Conservation (phyloP, 257 asterid species). For the Fraxinus pennsylvanica region DNA sequence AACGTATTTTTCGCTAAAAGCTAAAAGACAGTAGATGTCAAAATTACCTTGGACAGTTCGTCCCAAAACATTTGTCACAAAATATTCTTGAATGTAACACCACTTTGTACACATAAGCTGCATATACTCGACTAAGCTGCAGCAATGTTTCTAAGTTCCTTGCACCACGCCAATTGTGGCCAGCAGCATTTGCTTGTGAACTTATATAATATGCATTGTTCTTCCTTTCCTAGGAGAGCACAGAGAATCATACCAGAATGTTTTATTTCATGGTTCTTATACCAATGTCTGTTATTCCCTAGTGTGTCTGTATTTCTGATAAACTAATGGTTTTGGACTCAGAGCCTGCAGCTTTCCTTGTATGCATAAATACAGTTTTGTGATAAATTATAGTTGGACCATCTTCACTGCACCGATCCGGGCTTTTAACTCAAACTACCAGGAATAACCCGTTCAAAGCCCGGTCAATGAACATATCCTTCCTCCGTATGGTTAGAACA, state of each 20-base stretch:
- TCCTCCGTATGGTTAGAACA: background rate
- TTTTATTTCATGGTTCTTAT: background rate
- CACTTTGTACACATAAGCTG: background rate
- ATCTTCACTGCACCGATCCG: background rate
- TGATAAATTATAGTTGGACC: background rate
- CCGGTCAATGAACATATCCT: background rate
- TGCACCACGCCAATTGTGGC: background rate
- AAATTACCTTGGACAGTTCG: background rate
- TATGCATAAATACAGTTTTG: background rate
- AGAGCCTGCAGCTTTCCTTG: background rate
- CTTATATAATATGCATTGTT: background rate
- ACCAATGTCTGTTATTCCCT: background rate
- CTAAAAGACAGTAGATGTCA: background rate
- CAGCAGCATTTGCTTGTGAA: slow-evolving; percentile 4
- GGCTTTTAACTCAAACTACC: background rate
- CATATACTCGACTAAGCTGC: background rate
- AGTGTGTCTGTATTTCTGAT: background rate
- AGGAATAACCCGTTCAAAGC: background rate
- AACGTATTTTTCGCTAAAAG: background rate
- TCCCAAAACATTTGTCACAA: background rate
- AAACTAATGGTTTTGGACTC: background rate
- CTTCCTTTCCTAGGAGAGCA: background rate
- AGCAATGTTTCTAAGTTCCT: background rate
- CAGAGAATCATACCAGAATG: background rate
- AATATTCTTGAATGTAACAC: slow-evolving; percentile 4